These are phyloP conservation scores for Davidsoniella eucalypti DNA, from an alignment of 2,329 filamentous ascomycete genomes.

Conservation along the genomic window DNA sequence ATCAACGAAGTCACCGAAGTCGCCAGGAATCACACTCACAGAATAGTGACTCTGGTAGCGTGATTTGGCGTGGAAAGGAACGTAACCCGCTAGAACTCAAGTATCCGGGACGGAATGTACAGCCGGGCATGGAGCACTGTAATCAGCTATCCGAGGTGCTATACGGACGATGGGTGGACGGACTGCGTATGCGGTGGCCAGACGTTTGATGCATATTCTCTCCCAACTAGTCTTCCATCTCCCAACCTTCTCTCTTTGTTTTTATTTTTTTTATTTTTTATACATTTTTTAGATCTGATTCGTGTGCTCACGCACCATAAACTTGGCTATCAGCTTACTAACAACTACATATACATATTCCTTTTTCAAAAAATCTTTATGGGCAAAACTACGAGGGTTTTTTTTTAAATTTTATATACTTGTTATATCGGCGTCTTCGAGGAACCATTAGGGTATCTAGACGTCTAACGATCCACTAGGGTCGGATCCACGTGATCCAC, in stretches of 20 bases:
- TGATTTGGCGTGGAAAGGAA: slow-evolving; percentile 10
- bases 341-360: neutral
- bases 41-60: slow-evolving; percentile 24
- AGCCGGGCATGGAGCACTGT: slow-evolving; percentile 77
- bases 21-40: slow-evolving; percentile 33
- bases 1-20: slow-evolving; percentile 61
- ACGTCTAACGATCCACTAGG: no score
- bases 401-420: no score
- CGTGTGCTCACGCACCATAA: no score
- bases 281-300: neutral
- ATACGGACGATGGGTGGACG: slow-evolving; percentile 80
- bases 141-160: slow-evolving; percentile 80
- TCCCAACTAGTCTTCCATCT: neutral
- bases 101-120: slow-evolving; percentile 36
- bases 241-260: neutral
- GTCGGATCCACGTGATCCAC: no score
- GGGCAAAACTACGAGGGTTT: no score
- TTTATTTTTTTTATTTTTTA: neutral
- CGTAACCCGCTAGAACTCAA: slow-evolving; percentile 31
- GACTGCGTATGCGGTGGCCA: slow-evolving; percentile 56
- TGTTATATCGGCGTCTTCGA: no score
- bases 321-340: neutral
- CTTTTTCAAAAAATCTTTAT: neutral
- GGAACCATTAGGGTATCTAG: no score
- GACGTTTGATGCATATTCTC: slow-evolving; percentile 19